Evolutionary conservation across 2,329 filamentous ascomycete genomes (phyloP), one percentile per base, ranked within the genome.

Genomic region (Hypomyces rosellus): DNA sequence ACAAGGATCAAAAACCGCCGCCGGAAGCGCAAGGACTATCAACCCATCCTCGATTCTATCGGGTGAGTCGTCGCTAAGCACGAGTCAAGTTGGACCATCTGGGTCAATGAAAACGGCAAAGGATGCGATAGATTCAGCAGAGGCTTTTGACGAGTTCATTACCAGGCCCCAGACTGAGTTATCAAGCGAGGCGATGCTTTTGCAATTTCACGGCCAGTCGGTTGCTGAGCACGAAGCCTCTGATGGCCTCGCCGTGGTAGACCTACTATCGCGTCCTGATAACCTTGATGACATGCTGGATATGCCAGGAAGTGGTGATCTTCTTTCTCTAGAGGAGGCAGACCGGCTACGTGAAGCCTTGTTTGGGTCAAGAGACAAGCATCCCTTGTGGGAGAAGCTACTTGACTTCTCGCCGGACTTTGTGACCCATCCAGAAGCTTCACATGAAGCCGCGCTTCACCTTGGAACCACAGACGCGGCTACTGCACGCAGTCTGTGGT

Each of bases 341-440:
- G 57, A 50, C 5, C 67, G 57, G 20, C 63, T 76, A 8, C 66
- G 65, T 44, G 59, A 59, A 36, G 67, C 69, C 4, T 62, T 75
- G 6, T 76, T 75, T 51, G 60, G 58, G 34, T 37, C 52, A 38
- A 51, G 41, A n/a, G 48, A 20, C 13, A 30, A 38, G 34, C 48
- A 43, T 34, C 45, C 49, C 20, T 46, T 48, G 9, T 79, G 75
- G 75, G 69, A 76, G 49, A 64, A 68, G 34, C 59, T 74, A 16
- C 69, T 81, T 40, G 76, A 78, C 56, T 80, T 81, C 55, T 67
- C 73, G 15, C 76, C 77, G 1, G 63, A 69, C 14, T 76, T 72
- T 54, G 51, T 74, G 13, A 55, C 57, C 5, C 33, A 58, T 4
- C 57, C 61, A 5, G 55, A 55, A 20, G 36, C 53, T 25, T 57